phyloP scores from a whole-genome alignment of 2,329 filamentous ascomycete genomes.

The Xylariaceae sp. region DNA sequence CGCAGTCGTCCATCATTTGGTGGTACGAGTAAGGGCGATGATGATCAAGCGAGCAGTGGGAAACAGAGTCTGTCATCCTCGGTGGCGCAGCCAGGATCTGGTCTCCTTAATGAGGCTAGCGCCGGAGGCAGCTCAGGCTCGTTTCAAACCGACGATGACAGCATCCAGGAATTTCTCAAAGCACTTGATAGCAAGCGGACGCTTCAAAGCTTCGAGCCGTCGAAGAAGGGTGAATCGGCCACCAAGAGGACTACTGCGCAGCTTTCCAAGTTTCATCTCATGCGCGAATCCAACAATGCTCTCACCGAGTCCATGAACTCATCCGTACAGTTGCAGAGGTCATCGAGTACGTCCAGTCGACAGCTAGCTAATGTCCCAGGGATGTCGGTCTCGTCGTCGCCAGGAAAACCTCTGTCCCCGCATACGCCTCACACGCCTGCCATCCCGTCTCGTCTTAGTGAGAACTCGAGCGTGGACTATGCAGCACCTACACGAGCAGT shows the following conservation, averaged over 20 bases:
- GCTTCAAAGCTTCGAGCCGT: slow-evolving; percentile 71
- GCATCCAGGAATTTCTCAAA: slow-evolving; percentile 90
- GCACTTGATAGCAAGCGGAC: slow-evolving; percentile 85
- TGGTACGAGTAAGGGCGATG: slow-evolving; percentile 66
- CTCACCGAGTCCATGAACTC: slow-evolving; percentile 93
- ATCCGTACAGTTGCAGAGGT: slow-evolving; percentile 79
- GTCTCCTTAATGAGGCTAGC: slow-evolving; percentile 69
- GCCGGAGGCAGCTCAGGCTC: slow-evolving; percentile 66
- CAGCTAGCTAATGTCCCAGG: slow-evolving; percentile 60
- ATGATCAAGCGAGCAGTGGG: slow-evolving; percentile 78
- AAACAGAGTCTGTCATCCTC: slow-evolving; percentile 73
- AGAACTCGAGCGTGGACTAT: slow-evolving; percentile 80
- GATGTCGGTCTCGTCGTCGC: slow-evolving; percentile 84
- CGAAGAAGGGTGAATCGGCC: slow-evolving; percentile 65
- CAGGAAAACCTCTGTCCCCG: slow-evolving; percentile 83
- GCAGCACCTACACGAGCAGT: slow-evolving; percentile 28
- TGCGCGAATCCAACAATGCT: slow-evolving; percentile 84
- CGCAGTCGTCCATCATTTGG: slow-evolving; percentile 75
- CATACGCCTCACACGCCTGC: slow-evolving; percentile 92
- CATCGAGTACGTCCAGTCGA: slow-evolving; percentile 69
- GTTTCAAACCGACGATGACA: slow-evolving; percentile 77
- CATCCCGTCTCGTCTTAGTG: slow-evolving; percentile 88
- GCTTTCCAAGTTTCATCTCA: slow-evolving; percentile 79
- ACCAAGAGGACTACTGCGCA: slow-evolving; percentile 76
- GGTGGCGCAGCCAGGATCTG: slow-evolving; percentile 70